Base-by-base conservation (phyloP, 352 stramenopile genomes). In the Hyaloperonospora arabidopsidis region DNA sequence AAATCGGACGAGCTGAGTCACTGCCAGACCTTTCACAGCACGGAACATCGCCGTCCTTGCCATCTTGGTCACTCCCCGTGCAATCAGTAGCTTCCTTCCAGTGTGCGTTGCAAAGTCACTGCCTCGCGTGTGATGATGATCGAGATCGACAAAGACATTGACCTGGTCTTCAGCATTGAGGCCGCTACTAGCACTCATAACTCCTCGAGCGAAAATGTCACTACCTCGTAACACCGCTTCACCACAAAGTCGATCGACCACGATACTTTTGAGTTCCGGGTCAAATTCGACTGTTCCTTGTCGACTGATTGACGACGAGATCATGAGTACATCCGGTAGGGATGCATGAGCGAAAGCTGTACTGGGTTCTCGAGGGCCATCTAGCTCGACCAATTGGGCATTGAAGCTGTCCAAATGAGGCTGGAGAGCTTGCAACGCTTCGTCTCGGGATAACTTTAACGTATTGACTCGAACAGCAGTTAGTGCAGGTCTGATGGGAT, bases 171-270 rank as follows among this genome's bases (percentile, higher is more conserved):
- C 84, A 2, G 61, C 56, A 52, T 79, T 79, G 57, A 97, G 82
- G 19, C 85, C 85, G 14, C 68, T 76, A 71, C 91, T 96, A 19
- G 90, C 84, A 57, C 79, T 92, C 68, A 97, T 87, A 59, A 97
- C 76, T 36, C 93, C 93, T 14, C 79, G 79, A 6, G 91, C 86
- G 69, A 97, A 98, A 49, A 98, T 91, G 62, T 98, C 84, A 45
- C 87, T 95, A 49, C 93, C 93, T 32, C 93, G 84, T 6, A 98
- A 63, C 53, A 98, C 93, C 1, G 93, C 93, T 69, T 97, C 90
- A 13, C 84, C 93, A 62, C 93, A 98, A 12, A 95, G 81, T 19
- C 89, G 72, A 56, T 97, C 90, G 21, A 95, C 83, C 34, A 97
- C 76, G 18, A 97, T 74, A 13, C 68, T 79, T 43, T 82, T 79